phyloP scores from a whole-genome alignment of 176 grass and related monocot species.

The Oryza australiensis region DNA sequence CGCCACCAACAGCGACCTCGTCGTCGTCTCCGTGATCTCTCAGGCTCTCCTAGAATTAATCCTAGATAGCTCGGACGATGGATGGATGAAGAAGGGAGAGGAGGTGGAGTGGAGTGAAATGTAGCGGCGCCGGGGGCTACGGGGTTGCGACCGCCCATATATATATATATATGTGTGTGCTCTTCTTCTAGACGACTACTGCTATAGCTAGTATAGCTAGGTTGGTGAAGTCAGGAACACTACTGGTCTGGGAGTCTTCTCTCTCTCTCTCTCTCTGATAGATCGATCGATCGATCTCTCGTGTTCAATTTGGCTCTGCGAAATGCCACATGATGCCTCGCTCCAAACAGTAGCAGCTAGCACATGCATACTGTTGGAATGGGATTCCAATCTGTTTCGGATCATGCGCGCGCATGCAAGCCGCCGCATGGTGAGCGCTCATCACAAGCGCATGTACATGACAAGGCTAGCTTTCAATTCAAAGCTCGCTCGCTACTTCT shows the following conservation, averaged over 20 bases:
- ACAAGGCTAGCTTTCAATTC: too few relatives aligned
- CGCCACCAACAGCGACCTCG: slow-evolving; percentile 81
- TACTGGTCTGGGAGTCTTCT: neutral
- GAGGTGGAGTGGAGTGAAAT: slow-evolving; percentile 57
- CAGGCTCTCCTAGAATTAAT: neutral
- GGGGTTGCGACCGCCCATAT: too few relatives aligned
- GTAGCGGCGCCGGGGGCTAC: slow-evolving; percentile 30
- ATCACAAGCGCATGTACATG: neutral
- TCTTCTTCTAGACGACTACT: neutral
- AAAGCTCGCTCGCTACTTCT: neutral
- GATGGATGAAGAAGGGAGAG: neutral
- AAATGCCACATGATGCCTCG: slow-evolving; percentile 13
- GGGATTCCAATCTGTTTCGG: neutral
- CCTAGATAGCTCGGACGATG: neutral
- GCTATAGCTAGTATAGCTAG: neutral
- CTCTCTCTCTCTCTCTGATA: too few relatives aligned
- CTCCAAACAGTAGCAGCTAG: neutral
- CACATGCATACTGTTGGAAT: neutral
- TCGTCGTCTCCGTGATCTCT: neutral
- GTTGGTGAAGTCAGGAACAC: slow-evolving; percentile 36
- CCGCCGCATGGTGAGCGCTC: neutral
- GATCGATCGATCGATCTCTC: neutral
- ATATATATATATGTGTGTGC: slow-evolving; percentile 23
- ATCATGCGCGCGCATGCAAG: neutral
- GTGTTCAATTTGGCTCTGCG: neutral